These are phyloP conservation scores for Entelexis sorbosivorans DNA, from an alignment of 1,139 yeast genomes.

Conservation along the genomic window DNA sequence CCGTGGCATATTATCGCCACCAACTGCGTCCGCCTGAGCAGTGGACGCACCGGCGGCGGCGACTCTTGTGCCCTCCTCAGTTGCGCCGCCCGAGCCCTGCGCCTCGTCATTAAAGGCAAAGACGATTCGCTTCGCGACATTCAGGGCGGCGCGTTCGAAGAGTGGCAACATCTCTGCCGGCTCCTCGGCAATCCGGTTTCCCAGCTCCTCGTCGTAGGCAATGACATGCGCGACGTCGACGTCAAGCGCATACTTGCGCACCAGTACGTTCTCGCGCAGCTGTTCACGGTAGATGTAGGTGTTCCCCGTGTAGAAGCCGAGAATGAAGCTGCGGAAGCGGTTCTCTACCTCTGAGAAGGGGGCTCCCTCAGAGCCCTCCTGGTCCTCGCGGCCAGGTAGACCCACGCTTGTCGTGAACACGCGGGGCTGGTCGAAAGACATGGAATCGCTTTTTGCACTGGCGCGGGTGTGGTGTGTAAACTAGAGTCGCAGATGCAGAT, in stretches of 20 bases:
- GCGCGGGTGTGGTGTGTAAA: not conserved
- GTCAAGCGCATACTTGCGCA: conserved; percentile 58
- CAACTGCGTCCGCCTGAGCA: not conserved
- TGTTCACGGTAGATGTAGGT: conserved; percentile 86
- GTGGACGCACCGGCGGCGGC: conserved; percentile 19
- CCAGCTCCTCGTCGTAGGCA: conserved; percentile 78
- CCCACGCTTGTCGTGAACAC: conserved; percentile 68
- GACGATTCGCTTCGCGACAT: conserved; percentile 70
- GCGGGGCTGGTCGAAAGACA: conserved; percentile 66
- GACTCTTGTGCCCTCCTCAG: conserved; percentile 16
- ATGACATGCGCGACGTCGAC: conserved; percentile 81
- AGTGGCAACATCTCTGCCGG: conserved; percentile 84
- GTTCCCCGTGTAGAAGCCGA: conserved; percentile 75
- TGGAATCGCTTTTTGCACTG: conserved; percentile 14
- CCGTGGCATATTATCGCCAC: conserved; percentile 13
- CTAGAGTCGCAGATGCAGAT: not conserved
- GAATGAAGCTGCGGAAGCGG: conserved; percentile 69
- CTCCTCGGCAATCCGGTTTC: conserved; percentile 71
- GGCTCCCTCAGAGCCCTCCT: conserved; percentile 43
- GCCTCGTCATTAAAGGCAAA: conserved; percentile 10
- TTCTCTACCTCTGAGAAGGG: conserved; percentile 67
- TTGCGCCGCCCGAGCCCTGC: conserved; percentile 4
- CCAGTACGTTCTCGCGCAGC: conserved; percentile 72
- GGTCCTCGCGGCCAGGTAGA: conserved; percentile 64
- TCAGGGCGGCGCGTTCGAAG: conserved; percentile 82